These are phyloP conservation scores for Globisporangium middletonii DNA, from an alignment of 352 stramenopile genomes.

Conservation along the genomic window DNA sequence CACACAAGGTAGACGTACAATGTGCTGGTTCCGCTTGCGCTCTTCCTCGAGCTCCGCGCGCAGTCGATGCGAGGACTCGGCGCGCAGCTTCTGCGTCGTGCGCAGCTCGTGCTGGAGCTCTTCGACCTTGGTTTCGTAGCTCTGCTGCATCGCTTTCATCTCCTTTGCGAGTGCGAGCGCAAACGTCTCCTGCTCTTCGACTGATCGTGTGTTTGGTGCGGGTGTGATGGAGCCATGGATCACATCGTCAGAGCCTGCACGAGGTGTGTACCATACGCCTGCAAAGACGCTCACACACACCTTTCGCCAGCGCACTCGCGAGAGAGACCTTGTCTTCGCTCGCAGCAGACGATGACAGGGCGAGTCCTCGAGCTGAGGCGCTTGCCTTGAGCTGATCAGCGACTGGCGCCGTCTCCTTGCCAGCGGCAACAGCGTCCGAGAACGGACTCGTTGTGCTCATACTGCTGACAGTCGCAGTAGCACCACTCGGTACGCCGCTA, in stretches of 20 bases:
- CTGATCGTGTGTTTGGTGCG: conserved; percentile 11
- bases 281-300: background rate
- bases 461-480: background rate
- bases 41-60: conserved; percentile 42
- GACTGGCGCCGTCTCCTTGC: conserved; percentile 44
- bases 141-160: conserved; percentile 60
- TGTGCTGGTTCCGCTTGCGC: conserved; percentile 37
- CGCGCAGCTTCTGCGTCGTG: conserved; percentile 33
- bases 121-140: conserved; percentile 63
- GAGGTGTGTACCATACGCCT: background rate
- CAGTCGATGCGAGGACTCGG: conserved; percentile 36
- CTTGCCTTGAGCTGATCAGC: conserved; percentile 44
- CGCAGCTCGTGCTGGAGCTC: conserved; percentile 52
- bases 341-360: background rate
- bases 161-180: conserved; percentile 57
- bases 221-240: too few relatives aligned
- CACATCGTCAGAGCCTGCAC: background rate
- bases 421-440: conserved; percentile 60
- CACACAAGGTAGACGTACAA: conserved; percentile 13
- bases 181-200: conserved; percentile 71
- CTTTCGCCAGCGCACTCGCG: conserved; percentile 13
- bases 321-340: background rate
- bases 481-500: background rate
- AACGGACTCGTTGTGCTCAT: conserved; percentile 37
- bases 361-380: conserved; percentile 17